Percentiles rank a stretch among this genome's conserved stretches.
Evolutionary conservation across 2,329 filamentous ascomycete species (phyloP).

Genomic region (Cryphonectria carpinicola): DNA sequence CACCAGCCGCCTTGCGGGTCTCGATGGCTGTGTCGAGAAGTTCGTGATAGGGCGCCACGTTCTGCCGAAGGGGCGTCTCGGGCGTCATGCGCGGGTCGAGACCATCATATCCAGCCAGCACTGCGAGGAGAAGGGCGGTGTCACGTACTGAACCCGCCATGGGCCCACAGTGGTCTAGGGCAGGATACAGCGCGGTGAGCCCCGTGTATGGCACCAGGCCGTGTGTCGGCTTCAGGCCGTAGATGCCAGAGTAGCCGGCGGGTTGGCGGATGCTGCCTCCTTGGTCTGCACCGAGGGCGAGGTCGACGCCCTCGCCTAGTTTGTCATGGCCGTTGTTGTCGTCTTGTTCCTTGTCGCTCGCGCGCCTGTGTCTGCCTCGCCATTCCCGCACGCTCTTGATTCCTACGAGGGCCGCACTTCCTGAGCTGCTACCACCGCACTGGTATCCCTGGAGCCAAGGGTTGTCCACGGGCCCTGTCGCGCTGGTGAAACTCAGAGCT

Average conservation of each 20-base stretch:
- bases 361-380: constrained; percentile 17
- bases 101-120: constrained; percentile 52
- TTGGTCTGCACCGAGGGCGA: constrained; percentile 45
- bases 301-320: constrained; percentile 37
- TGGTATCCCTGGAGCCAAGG: constrained; percentile 29
- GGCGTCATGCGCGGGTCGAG: constrained; percentile 49
- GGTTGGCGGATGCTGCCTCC: constrained; percentile 45
- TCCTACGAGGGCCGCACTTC: constrained; percentile 39
- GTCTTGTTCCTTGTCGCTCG: not conserved
- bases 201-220: constrained; percentile 56
- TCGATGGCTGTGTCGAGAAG: constrained; percentile 35
- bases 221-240: constrained; percentile 52
- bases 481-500: constrained; percentile 30
- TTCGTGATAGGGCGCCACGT: constrained; percentile 40
- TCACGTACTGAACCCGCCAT: constrained; percentile 49
- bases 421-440: constrained; percentile 38
- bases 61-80: constrained; percentile 40
- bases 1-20: constrained; percentile 28
- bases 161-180: constrained; percentile 50
- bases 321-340: constrained; percentile 8
- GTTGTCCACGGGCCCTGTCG: constrained; percentile 31
- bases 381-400: constrained; percentile 30
- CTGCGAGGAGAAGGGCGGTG: constrained; percentile 44
- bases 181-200: constrained; percentile 44
- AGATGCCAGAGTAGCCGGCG: constrained; percentile 45